Conservation (phyloP, 352 stramenopile genomes). For the Phytophthora pistaciae region DNA sequence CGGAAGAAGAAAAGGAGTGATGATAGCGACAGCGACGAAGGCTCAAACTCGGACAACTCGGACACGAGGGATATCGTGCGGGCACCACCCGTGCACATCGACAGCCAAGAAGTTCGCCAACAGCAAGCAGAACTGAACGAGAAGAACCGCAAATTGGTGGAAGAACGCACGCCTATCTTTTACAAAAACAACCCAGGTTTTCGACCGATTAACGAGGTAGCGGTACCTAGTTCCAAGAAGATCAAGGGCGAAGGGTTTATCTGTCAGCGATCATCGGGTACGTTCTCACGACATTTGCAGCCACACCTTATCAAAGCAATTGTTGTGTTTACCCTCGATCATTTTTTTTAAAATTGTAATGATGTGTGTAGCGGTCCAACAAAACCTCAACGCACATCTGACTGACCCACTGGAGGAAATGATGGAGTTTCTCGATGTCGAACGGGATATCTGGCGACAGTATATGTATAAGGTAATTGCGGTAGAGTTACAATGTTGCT, state of each 20-base stretch:
- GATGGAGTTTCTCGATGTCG: constrained; percentile 83
- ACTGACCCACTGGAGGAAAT: constrained; percentile 81
- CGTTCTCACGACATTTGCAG: neutral
- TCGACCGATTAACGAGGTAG: constrained; percentile 46
- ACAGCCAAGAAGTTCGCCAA: constrained; percentile 45
- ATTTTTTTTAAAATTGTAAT: too few species aligned
- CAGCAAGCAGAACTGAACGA: constrained; percentile 56
- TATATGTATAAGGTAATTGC: constrained; percentile 82
- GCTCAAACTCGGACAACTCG: constrained; percentile 52
- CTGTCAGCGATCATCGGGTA: constrained; percentile 81
- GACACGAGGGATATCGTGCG: constrained; percentile 53
- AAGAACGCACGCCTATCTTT: constrained; percentile 71
- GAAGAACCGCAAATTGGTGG: constrained; percentile 65
- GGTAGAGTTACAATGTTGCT: neutral
- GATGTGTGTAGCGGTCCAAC: constrained; percentile 54
- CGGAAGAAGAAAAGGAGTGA: constrained; percentile 19
- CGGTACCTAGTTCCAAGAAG: constrained; percentile 35
- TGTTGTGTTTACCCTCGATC: neutral
- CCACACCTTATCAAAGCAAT: neutral
- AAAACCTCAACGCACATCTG: constrained; percentile 82
- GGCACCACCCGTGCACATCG: constrained; percentile 39
- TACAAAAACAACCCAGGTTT: constrained; percentile 83
- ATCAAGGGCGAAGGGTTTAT: constrained; percentile 69
- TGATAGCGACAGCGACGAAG: constrained; percentile 54
- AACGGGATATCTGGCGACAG: constrained; percentile 79